Evolutionary conservation across 1,284 basidiomycete genomes (phyloP).

Genomic region (Termitomyces sp.): DNA sequence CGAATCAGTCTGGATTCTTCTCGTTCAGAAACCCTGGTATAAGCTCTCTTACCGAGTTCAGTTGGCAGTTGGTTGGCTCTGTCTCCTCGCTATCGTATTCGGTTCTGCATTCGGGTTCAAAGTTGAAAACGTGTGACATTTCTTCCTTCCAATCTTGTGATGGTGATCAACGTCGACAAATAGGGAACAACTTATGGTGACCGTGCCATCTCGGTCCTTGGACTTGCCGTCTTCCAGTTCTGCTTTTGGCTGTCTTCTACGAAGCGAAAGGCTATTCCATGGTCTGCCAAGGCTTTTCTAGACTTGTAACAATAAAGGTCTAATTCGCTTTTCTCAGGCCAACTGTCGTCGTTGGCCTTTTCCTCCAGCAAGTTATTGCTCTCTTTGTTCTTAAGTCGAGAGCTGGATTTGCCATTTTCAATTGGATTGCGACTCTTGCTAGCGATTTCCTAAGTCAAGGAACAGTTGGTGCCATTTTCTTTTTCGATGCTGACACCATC

Average conservation of each 20-base stretch:
- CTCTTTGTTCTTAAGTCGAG: constrained; percentile 80
- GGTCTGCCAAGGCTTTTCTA: constrained; percentile 36
- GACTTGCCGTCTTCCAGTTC: constrained; percentile 72
- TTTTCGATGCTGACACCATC: constrained; percentile 65
- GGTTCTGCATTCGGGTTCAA: constrained; percentile 80
- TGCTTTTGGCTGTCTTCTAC: constrained; percentile 64
- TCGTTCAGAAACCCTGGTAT: constrained; percentile 66
- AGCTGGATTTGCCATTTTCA: constrained; percentile 78
- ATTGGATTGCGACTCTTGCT: constrained; percentile 74
- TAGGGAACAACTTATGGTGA: constrained; percentile 69
- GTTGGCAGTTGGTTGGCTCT: constrained; percentile 66
- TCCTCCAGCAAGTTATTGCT: constrained; percentile 78
- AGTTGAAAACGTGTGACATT: constrained; percentile 44
- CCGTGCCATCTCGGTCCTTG: constrained; percentile 76
- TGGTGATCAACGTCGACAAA: background rate
- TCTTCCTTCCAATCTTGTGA: background rate
- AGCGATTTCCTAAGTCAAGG: constrained; percentile 66
- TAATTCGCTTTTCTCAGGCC: constrained; percentile 42
- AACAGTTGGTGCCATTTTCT: constrained; percentile 66
- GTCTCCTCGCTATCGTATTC: constrained; percentile 69
- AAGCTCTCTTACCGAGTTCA: constrained; percentile 54
- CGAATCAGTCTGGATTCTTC: constrained; percentile 58
- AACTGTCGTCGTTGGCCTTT: constrained; percentile 80
- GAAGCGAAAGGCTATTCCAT: constrained; percentile 59
- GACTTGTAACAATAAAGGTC: background rate